Percentiles rank a stretch among this genome's conserved stretches.
These are phyloP conservation scores for Sphaerulina musiva DNA, from an alignment of 2,329 filamentous ascomycete genomes.

Conservation along the genomic window DNA sequence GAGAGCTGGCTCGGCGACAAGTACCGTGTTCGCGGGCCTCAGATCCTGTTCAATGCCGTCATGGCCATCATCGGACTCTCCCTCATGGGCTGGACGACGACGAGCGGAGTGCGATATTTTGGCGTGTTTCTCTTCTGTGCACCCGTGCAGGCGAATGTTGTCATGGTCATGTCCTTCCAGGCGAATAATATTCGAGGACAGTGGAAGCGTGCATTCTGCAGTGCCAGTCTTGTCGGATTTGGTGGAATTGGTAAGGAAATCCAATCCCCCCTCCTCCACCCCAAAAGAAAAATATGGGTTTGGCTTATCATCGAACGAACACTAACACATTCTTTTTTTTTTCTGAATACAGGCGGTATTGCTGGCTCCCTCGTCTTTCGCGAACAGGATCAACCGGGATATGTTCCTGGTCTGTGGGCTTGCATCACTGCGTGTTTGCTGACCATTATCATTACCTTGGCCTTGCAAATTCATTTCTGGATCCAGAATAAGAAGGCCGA, in stretches of 20 bases:
- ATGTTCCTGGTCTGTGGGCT: conserved; percentile 23
- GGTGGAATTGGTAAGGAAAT: conserved; percentile 46
- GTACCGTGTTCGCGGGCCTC: conserved; percentile 54
- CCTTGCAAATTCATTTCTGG: conserved; percentile 20
- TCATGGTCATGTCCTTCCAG: conserved; percentile 71
- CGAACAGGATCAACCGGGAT: conserved; percentile 19
- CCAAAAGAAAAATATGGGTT: too few species aligned
- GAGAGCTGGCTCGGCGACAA: conserved; percentile 38
- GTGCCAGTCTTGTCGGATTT: conserved; percentile 51
- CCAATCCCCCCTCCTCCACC: too few species aligned
- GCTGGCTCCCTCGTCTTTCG: conserved; percentile 18
- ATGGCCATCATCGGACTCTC: conserved; percentile 59
- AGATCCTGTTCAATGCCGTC: conserved; percentile 59
- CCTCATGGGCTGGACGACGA: conserved; percentile 62
- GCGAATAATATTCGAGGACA: conserved; percentile 36
- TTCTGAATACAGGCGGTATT: conserved; percentile 24
- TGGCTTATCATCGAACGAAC: too few species aligned
- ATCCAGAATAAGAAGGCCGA: conserved; percentile 21
- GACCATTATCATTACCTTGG: conserved; percentile 16
- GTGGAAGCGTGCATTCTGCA: background rate
- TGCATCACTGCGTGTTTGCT: conserved; percentile 22
- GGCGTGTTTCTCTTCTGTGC: conserved; percentile 68
- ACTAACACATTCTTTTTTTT: conserved; percentile 19
- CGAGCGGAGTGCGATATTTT: conserved; percentile 57
- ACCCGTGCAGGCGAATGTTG: conserved; percentile 68